phyloP scores from a whole-genome alignment of 352 stramenopile species.

The Globisporangium spiculum region DNA sequence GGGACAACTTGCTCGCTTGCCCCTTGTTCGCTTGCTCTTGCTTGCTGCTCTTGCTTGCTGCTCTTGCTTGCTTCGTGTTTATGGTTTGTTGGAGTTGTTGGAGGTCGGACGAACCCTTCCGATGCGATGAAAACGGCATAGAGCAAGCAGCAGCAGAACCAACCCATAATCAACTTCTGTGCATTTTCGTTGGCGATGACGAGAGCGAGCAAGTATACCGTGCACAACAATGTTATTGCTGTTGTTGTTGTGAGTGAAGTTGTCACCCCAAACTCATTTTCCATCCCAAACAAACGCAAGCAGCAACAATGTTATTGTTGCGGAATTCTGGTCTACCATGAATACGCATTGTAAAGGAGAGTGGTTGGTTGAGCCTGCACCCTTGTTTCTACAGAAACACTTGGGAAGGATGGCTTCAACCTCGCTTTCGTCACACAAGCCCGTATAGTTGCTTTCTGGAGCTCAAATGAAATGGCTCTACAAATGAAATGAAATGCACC shows the following conservation, averaged over 20 bases:
- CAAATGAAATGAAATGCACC: background rate
- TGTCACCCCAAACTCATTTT: background rate
- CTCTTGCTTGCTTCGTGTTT: background rate
- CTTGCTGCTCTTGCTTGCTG: background rate
- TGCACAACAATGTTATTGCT: slow-evolving; percentile 2
- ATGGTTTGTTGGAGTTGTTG: background rate
- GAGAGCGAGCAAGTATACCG: background rate
- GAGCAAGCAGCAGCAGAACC: background rate
- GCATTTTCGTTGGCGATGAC: background rate
- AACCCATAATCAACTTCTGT: background rate
- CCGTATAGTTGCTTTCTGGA: background rate
- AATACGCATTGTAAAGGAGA: background rate
- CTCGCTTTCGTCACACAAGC: background rate
- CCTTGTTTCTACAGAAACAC: background rate
- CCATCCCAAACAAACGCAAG: background rate
- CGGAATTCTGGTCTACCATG: background rate
- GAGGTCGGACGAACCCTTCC: background rate
- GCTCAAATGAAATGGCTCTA: background rate
- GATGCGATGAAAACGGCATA: background rate
- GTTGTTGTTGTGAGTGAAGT: background rate
- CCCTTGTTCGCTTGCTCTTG: background rate
- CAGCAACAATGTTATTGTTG: slow-evolving; percentile 7
- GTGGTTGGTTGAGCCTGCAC: background rate
- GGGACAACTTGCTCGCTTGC: background rate
- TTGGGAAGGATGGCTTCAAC: background rate